Evolutionary conservation across 73 alveolate species (phyloP), one percentile per base, ranked within the genome.

Genomic region (Tetrahymena borealis): DNA sequence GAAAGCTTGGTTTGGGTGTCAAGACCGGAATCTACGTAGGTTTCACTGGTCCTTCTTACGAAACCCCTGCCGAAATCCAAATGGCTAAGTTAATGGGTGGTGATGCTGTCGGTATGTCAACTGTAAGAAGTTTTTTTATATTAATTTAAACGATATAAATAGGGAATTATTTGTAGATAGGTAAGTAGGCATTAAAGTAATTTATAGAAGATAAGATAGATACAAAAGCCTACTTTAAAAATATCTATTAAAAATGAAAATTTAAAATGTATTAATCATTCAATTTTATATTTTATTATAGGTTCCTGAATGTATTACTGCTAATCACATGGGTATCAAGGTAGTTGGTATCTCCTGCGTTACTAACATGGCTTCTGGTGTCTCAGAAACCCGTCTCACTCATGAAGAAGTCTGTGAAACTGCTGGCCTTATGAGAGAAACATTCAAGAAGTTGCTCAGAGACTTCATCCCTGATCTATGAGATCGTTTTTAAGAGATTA

Each of bases 41-140:
- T 38, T 40, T 90, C 90, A 60, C 79, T 33, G 93, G 93, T 37
- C 93, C 93, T 31, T 40, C 38, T 78, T 90, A 90, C 93, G 93
- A 90, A 78, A 39, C 39, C 38, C 93, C 93, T 32, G 93, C 93
- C 35, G 93, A 90, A 43, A 90, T 90, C 93, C 60, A 7, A 18
- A 90, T 37, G 93, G 90, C 79, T 11, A 60, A 33, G 4, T 33
- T n/a, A 37, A n/a, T 90, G 90, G 93, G 93, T 0, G 93, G 39
- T 16, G 93, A 90, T 36, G 93, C 93, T 7, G 93, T 90, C 60
- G 93, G 93, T 36, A 90, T 90, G 93, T 40, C 90, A 35, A 90
- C 93, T 0, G 93, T 90, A 78, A 90, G 39, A 11, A 2, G 10
- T 33, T 60, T 1, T n/a, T 13, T 60, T 20, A 24, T 6, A 15